Evolutionary conservation across 495 filamentous ascomycete genomes (phyloP).

Genomic region (Hyaloscypha bicolor): DNA sequence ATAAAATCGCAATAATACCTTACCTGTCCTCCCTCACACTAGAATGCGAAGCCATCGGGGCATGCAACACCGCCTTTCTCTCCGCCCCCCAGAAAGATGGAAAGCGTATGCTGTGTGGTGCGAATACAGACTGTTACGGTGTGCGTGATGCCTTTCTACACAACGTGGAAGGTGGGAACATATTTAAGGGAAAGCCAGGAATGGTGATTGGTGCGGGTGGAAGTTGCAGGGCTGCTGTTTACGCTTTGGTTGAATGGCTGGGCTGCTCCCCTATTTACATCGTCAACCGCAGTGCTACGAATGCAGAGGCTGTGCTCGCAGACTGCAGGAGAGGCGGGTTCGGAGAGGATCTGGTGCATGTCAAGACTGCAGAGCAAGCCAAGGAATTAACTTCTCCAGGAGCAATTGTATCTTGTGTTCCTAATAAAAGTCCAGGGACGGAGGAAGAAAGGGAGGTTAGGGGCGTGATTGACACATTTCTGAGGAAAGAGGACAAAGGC

Average conservation of each 20-base stretch:
- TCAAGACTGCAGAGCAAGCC: slow-evolving; percentile 1
- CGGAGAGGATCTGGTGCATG: not conserved
- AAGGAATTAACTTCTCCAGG: not conserved
- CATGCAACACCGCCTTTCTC: slow-evolving; percentile 1
- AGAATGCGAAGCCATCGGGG: not conserved
- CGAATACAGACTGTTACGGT: slow-evolving; percentile 4
- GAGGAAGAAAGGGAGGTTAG: not conserved
- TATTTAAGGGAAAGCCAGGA: not conserved
- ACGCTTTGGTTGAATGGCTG: not conserved
- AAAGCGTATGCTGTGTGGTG: not conserved
- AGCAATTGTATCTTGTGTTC: slow-evolving; percentile 5
- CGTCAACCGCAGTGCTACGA: not conserved
- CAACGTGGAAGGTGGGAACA: not conserved
- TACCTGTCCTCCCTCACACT: not conserved
- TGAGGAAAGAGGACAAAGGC: slow-evolving; percentile 46
- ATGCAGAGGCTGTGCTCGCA: not conserved
- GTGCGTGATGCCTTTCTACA: slow-evolving; percentile 1
- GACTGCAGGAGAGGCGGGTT: slow-evolving; percentile 1
- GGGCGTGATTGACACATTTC: not conserved
- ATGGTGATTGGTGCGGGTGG: slow-evolving; percentile 4
- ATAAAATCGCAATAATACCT: not conserved
- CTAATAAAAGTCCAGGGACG: not conserved
- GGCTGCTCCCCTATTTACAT: not conserved
- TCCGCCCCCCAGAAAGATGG: not conserved
- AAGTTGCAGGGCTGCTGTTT: not conserved